Percentiles rank a stretch among this genome's conserved stretches.
phyloP scores from a whole-genome alignment of 805 yeast genomes.

The Komagataella pastoris region DNA sequence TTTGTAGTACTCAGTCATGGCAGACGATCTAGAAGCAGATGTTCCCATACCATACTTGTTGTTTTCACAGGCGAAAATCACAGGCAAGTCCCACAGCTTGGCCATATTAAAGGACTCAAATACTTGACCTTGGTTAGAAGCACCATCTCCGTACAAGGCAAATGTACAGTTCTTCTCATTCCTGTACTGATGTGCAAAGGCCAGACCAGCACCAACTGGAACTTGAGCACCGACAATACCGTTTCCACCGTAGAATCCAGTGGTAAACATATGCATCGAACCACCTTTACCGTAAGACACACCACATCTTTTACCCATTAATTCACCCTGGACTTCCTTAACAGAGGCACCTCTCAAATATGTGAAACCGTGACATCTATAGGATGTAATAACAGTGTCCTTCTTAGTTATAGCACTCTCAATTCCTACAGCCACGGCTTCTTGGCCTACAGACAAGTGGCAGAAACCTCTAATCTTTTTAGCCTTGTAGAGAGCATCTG shows the following conservation, averaged over 20 bases:
- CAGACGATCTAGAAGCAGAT: slow-evolving; percentile 92
- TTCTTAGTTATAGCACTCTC: slow-evolving; percentile 81
- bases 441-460: slow-evolving; percentile 96
- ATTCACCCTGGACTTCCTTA: slow-evolving; percentile 81
- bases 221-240: slow-evolving; percentile 99
- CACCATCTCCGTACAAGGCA: slow-evolving; percentile 96
- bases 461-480: slow-evolving; percentile 98
- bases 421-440: slow-evolving; percentile 97
- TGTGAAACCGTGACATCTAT: slow-evolving; percentile 98
- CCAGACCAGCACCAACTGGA: slow-evolving; percentile 94
- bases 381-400: slow-evolving; percentile 90
- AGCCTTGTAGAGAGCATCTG: slow-evolving; percentile 96
- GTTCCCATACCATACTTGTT: slow-evolving; percentile 99
- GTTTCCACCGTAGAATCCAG: slow-evolving; percentile 96
- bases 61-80: slow-evolving; percentile 93
- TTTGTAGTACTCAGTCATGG: slow-evolving; percentile 92
- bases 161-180: slow-evolving; percentile 70
- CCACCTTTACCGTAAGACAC: slow-evolving; percentile 98
- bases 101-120: slow-evolving; percentile 99
- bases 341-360: slow-evolving; percentile 93
- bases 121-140: slow-evolving; percentile 98
- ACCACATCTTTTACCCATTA: slow-evolving; percentile 94
- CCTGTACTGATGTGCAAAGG: slow-evolving; percentile 95
- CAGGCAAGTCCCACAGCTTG: slow-evolving; percentile 94
- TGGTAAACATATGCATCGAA: slow-evolving; percentile 97